Conservation (phyloP, 345 rosid genomes). For the Mangifera indica region DNA sequence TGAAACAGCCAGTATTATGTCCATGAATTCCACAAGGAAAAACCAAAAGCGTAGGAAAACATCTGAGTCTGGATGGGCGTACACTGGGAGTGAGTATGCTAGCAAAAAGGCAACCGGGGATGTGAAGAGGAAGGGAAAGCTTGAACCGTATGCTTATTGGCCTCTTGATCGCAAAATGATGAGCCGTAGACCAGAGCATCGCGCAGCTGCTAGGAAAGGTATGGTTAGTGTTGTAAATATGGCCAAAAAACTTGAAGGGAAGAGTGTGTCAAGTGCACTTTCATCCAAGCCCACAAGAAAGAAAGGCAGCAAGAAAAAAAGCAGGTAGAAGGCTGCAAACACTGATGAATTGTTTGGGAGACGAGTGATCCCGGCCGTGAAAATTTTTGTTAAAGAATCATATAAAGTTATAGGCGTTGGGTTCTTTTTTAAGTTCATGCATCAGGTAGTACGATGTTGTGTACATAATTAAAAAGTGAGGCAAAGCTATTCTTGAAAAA, state of each 20-base stretch:
- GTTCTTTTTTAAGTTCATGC: not conserved
- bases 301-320: slow-evolving; percentile 45
- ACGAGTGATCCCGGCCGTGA: not conserved
- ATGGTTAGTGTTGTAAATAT: slow-evolving; percentile 79
- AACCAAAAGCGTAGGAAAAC: slow-evolving; percentile 67
- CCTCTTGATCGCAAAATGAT: slow-evolving; percentile 96
- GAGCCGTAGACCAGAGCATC: slow-evolving; percentile 86
- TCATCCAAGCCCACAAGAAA: slow-evolving; percentile 41
- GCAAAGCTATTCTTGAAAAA: not conserved
- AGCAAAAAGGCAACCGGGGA: slow-evolving; percentile 92
- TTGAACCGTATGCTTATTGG: slow-evolving; percentile 97
- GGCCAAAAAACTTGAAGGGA: slow-evolving; percentile 79
- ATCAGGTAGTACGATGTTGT: not conserved
- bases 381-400: not conserved
- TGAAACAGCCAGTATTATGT: slow-evolving; percentile 48
- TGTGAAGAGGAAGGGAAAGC: slow-evolving; percentile 79
- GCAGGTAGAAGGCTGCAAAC: slow-evolving; percentile 9
- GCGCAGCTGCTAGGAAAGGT: slow-evolving; percentile 83
- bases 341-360: not conserved
- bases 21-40: slow-evolving; percentile 49
- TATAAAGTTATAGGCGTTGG: not conserved
- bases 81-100: slow-evolving; percentile 81
- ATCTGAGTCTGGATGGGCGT: slow-evolving; percentile 77
- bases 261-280: slow-evolving; percentile 57
- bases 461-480: not conserved